Conservation (phyloP, 2,329 filamentous ascomycete species). For the Tricladium varicosporioides region DNA sequence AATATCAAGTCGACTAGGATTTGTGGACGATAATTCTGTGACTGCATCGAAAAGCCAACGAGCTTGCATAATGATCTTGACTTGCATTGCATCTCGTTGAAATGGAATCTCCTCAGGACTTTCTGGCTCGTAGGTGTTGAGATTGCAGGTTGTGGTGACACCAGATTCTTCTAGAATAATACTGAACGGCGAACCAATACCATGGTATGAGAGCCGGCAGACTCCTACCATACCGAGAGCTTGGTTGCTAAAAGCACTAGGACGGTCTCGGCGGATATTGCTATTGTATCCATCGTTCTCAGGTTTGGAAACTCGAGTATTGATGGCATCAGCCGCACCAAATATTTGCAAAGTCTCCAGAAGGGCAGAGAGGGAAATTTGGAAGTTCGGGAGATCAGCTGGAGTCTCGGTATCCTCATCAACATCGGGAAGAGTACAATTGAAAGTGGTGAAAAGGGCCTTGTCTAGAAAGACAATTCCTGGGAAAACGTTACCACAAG, state of each 20-base stretch:
- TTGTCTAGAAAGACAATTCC: conserved; percentile 84
- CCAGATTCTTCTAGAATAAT: conserved; percentile 84
- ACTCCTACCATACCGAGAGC: conserved; percentile 80
- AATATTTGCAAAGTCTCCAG: conserved; percentile 96
- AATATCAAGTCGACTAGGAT: conserved; percentile 73
- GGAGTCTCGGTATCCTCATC: conserved; percentile 38
- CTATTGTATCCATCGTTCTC: conserved; percentile 60
- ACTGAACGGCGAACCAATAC: conserved; percentile 74
- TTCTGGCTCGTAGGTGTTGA: conserved; percentile 84
- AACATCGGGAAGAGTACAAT: conserved; percentile 54
- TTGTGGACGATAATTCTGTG: conserved; percentile 57
- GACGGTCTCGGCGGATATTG: conserved; percentile 59
- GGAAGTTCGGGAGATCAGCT: conserved; percentile 64
- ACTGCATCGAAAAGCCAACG: conserved; percentile 70
- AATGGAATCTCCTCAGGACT: conserved; percentile 81
- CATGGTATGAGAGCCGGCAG: conserved; percentile 77
- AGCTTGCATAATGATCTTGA: conserved; percentile 94
- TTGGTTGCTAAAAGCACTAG: conserved; percentile 80
- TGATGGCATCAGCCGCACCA: conserved; percentile 69
- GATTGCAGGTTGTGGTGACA: conserved; percentile 83
- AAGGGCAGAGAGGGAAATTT: conserved; percentile 81
- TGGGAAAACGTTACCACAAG: conserved; percentile 33
- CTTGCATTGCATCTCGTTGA: conserved; percentile 71
- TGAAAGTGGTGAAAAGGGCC: conserved; percentile 82
- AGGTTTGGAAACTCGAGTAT: conserved; percentile 52